Conservation (phyloP, 306 rosid species). For the Notholithocarpus densiflorus region DNA sequence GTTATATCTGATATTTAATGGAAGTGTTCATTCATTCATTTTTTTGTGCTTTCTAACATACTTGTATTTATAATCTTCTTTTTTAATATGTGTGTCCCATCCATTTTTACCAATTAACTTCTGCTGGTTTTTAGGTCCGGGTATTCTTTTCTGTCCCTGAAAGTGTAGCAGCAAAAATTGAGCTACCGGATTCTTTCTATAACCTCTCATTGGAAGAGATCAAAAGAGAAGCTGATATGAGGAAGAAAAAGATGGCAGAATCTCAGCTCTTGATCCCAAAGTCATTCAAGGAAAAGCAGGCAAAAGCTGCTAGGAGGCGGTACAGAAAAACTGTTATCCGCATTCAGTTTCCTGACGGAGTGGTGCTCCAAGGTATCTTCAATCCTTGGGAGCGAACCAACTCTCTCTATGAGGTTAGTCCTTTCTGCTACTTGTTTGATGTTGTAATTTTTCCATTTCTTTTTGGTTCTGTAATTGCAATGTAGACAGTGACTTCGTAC, state of each 20-base stretch:
- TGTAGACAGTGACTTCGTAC: not conserved
- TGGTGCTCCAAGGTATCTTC: slow-evolving; percentile 87
- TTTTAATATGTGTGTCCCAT: not conserved
- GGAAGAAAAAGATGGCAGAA: slow-evolving; percentile 83
- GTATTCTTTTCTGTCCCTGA: slow-evolving; percentile 96
- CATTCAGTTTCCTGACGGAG: slow-evolving; percentile 92
- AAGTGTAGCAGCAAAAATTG: slow-evolving; percentile 76
- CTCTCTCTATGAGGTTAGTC: slow-evolving; percentile 76
- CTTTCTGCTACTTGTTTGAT: slow-evolving; percentile 11
- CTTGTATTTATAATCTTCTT: not conserved
- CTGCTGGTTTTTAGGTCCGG: slow-evolving; percentile 44
- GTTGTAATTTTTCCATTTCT: not conserved
- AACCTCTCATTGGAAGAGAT: slow-evolving; percentile 67
- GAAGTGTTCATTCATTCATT: not conserved
- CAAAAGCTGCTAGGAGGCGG: slow-evolving; percentile 64
- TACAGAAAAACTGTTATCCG: slow-evolving; percentile 67
- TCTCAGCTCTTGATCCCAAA: slow-evolving; percentile 91
- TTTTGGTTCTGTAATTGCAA: not conserved
- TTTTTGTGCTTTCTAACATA: not conserved
- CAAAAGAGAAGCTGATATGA: slow-evolving; percentile 81
- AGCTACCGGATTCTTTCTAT: slow-evolving; percentile 83
- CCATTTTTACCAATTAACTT: slow-evolving; percentile 2
- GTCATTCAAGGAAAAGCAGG: slow-evolving; percentile 86
- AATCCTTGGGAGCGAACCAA: slow-evolving; percentile 73
- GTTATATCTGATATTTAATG: not conserved